Evolutionary conservation across 495 filamentous ascomycete species (phyloP).

Genomic region (Penicillium cataractarum): DNA sequence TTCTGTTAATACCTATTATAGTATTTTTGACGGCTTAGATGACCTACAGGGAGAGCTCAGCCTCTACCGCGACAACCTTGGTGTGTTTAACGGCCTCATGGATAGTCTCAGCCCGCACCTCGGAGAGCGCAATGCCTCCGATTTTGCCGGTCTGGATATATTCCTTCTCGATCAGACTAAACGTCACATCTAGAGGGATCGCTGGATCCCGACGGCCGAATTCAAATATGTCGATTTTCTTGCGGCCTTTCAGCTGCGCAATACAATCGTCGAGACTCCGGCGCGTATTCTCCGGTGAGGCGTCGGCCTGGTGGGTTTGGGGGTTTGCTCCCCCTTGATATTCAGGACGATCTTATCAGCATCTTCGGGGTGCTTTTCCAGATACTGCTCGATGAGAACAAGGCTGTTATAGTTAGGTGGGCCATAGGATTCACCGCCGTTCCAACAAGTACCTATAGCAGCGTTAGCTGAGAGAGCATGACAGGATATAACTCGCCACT

Average conservation of each 20-base stretch:
- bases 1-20: not conserved
- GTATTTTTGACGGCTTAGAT: not conserved
- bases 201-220: not conserved
- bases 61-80: not conserved
- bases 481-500: not conserved
- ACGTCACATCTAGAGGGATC: not conserved
- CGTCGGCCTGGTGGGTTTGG: not conserved
- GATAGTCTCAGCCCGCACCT: not conserved
- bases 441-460: conserved; percentile 3
- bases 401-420: conserved; percentile 1
- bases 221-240: not conserved
- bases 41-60: not conserved
- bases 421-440: conserved; percentile 5
- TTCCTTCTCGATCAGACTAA: not conserved
- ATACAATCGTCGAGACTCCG: not conserved
- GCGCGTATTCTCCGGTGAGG: not conserved
- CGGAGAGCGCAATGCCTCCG: conserved; percentile 6
- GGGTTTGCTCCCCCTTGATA: not conserved
- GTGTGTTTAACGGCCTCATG: conserved; percentile 7
- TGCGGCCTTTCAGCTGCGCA: not conserved
- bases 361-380: not conserved
- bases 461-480: not conserved
- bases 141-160: conserved; percentile 5
- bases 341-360: not conserved
- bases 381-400: not conserved